phyloP scores from a whole-genome alignment of 2,329 filamentous ascomycete species.

The Neonectria sp. region DNA sequence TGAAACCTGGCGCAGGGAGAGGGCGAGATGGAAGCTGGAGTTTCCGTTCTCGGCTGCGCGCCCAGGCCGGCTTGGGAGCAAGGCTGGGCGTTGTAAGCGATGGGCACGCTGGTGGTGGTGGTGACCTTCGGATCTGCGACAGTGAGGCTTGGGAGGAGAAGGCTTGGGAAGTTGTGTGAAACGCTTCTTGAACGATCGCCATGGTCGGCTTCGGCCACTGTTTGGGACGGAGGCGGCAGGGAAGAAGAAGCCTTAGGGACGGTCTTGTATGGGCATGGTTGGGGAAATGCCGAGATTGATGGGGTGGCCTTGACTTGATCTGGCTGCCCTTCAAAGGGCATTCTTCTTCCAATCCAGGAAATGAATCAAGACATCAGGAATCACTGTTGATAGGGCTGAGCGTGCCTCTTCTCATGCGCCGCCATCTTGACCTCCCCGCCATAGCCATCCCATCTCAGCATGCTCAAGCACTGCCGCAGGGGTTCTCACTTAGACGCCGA shows the following conservation, averaged over 20 bases:
- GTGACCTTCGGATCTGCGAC: conserved; percentile 8
- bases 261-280: background rate
- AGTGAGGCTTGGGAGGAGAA: background rate
- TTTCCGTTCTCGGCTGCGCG: conserved; percentile 34
- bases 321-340: too few relatives aligned
- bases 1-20: conserved; percentile 23
- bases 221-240: conserved; percentile 10
- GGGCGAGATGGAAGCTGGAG: conserved; percentile 36
- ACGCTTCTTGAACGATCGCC: conserved; percentile 25
- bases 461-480: background rate
- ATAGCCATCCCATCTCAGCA: background rate
- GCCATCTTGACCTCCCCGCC: too few relatives aligned
- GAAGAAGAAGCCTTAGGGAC: background rate
- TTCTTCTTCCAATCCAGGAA: background rate
- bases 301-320: background rate
- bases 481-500: background rate
- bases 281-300: background rate
- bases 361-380: background rate
- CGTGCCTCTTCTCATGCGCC: background rate
- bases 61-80: background rate
- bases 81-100: conserved; percentile 1
- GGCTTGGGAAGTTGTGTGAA: conserved; percentile 12
- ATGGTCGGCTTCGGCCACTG: conserved; percentile 26
- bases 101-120: background rate
- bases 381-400: background rate